Evolutionary conservation across 83 land plant species (phyloP).

Genomic region (Picea engelmannii): DNA sequence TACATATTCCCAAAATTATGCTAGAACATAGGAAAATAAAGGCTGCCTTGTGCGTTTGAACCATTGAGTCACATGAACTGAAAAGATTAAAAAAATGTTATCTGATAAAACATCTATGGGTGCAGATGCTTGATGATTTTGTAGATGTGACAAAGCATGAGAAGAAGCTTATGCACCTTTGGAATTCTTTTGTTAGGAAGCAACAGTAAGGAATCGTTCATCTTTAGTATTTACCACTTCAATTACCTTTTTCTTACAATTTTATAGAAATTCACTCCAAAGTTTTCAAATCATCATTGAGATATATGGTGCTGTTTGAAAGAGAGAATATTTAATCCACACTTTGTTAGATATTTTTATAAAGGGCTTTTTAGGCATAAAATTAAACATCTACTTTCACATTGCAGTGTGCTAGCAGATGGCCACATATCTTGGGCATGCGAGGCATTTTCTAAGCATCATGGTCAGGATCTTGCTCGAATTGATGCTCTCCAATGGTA

Average conservation of each 20-base stretch:
- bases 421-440: constrained; percentile 98
- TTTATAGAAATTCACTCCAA: constrained; percentile 3
- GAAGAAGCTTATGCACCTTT: constrained; percentile 93
- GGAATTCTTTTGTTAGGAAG: constrained; percentile 88
- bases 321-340: background rate
- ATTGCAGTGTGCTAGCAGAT: constrained; percentile 91
- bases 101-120: background rate
- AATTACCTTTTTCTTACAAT: background rate
- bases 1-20: background rate
- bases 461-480: constrained; percentile 58
- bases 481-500: constrained; percentile 70
- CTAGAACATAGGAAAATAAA: background rate
- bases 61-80: background rate
- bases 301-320: background rate
- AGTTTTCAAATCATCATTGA: too few relatives aligned
- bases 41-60: too few relatives aligned
- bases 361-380: background rate
- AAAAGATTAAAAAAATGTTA: background rate
- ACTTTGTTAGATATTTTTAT: background rate
- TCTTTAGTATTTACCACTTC: too few relatives aligned
- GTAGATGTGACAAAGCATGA: constrained; percentile 95
- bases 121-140: constrained; percentile 99
- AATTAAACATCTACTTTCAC: background rate
- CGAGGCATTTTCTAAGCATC: constrained; percentile 81
- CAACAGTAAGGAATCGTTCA: constrained; percentile 55